phyloP scores from a whole-genome alignment of 305 asterid species.

The Ilex paraguariensis region DNA sequence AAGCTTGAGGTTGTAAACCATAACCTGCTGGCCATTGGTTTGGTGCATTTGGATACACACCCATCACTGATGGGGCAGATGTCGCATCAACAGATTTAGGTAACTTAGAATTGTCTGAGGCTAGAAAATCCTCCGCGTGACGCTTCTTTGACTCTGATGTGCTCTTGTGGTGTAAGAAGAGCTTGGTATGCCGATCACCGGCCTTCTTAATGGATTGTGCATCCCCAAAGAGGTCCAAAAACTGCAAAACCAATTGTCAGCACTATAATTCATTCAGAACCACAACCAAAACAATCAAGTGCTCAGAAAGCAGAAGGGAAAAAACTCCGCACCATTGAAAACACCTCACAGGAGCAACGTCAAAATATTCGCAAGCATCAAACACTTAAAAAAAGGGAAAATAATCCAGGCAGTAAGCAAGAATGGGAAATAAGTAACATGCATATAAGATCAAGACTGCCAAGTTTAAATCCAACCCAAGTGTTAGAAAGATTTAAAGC shows the following conservation, averaged over 20 bases:
- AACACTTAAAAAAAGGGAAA: no score
- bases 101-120: slow-evolving; percentile 71
- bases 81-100: slow-evolving; percentile 55
- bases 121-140: slow-evolving; percentile 76
- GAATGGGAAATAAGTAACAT: neutral
- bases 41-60: slow-evolving; percentile 64
- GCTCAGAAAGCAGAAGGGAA: no score
- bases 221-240: slow-evolving; percentile 93
- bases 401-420: no score
- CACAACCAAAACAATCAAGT: no score
- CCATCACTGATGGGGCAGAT: slow-evolving; percentile 53
- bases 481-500: neutral
- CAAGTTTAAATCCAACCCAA: slow-evolving; percentile 6
- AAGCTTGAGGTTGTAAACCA: slow-evolving; percentile 75
- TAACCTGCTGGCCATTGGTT: slow-evolving; percentile 89
- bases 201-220: slow-evolving; percentile 69
- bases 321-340: no score
- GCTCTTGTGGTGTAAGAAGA: slow-evolving; percentile 75
- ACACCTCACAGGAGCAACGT: no score
- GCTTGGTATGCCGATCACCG: slow-evolving; percentile 80
- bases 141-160: slow-evolving; percentile 85
- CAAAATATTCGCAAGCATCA: no score
- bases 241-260: slow-evolving; percentile 43
- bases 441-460: neutral
- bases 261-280: slow-evolving; percentile 14